Base-by-base conservation (phyloP, 306 rosid genomes). In the Cucurbita maxima region DNA sequence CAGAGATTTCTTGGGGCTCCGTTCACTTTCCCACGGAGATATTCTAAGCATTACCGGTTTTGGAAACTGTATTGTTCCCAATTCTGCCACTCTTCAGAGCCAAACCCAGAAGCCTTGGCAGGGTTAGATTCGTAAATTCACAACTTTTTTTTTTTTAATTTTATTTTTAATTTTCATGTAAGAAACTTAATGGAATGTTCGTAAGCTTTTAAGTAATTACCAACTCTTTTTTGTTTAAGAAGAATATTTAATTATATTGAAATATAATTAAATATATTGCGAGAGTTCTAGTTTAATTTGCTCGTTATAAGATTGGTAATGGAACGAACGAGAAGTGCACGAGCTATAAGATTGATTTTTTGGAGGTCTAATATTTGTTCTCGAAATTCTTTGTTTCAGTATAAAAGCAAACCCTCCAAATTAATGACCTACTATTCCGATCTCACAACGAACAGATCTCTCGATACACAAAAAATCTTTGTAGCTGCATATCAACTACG, bases 1-100 rank as follows among this genome's bases (percentile, higher is more conserved):
- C 0, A 87, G 93, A 61, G 99, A 95, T 73, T 95, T 95, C 85
- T 87, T 95, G 84, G 96, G 97, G 1, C 92, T 95, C 4, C 85
- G 86, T 74, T 82, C 96, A 10, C 74, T 89, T 11, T 84, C 96
- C 40, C 97, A 86, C 40, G 82, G 77, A 78, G 97, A 89, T 41
- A 86, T 91, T 79, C 85, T 95, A 50, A 88, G 62, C 30, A 81
- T 95, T 57, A 83, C 97, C 74, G 96, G 86, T 34, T 82, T 91
- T 70, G 96, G 93, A 55, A 90, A 84, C 61, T 87, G 85, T 73
- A 82, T 88, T 37, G 34, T 88, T 10, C 48, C 76, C 16, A 60
- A 83, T 22, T 38, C 84, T 59, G 74, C 77, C 77, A 88, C 79
- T 67, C 84, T 82, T 14, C 86, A 86, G 47, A 83, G 78, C 43